Base-by-base conservation (phyloP, 257 asterid genomes). In the Galeopsis tetrahit region DNA sequence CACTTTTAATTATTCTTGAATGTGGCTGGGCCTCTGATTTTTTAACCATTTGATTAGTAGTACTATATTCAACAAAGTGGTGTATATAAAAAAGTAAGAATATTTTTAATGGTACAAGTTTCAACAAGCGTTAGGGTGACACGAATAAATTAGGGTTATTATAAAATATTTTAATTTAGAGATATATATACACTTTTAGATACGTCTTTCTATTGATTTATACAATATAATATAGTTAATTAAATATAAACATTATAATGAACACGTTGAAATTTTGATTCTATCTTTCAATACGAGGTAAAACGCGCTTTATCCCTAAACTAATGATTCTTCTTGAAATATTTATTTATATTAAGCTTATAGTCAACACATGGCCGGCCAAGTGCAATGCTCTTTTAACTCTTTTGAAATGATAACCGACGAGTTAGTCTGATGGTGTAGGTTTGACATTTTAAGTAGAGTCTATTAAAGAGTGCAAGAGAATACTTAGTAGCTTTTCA, bases 241-340 rank as follows among this genome's bases (percentile, higher is more conserved):
- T 21, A 10, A 5, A n/a, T 14, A n/a, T 49, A 34, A 49, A 34
- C 39, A 51, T 51, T 38, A 10, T 21, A 21, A 21, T 7, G 63
- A 70, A 7, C 28, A 53, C 44, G 35, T 63, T 63, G 17, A 13
- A 33, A 55, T 32, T 39, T 56, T 11, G 72, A 56, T 46, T 55
- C 72, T 39, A 11, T 65, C n/a, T 65, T 65, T 32, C n/a, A 53
- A 33, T 39, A 58, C 48, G 74, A 43, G 55, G 21, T 46, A 59
- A 42, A 35, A 67, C 49, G 69, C 73, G 64, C 48, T 75, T 55
- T 75, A 75, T 69, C 75, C 52, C 43, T 15, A 76, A 49, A 10
- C 66, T 31, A 76, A 76, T 76, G 42, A 69, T 75, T 68, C 55
- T 75, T 38, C 11, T 60, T 62, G 21, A 69, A 75, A 76, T 39